A percentile compares a stretch with the other conserved stretches of the same genome.
These are phyloP conservation scores for Heliocybe sulcata DNA, from an alignment of 1,284 basidiomycete genomes.

Conservation along the genomic window DNA sequence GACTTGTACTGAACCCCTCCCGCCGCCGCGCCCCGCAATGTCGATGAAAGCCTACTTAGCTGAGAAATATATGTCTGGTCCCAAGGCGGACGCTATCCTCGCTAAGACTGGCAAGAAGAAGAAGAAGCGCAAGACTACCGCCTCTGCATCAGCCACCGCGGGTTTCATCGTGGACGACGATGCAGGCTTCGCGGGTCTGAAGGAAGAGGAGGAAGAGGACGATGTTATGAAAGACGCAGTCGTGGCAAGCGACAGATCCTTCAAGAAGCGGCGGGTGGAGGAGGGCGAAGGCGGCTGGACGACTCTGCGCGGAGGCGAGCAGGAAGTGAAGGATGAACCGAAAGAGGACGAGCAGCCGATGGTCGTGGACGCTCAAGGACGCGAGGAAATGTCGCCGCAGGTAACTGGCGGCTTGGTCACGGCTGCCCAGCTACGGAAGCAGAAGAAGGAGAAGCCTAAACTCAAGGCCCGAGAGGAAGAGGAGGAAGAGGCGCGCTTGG, in stretches of 20 bases:
- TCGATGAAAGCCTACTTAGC: slow-evolving; percentile 70
- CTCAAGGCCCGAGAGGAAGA: slow-evolving; percentile 28
- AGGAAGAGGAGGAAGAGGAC: slow-evolving; percentile 39
- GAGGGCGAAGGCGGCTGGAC: slow-evolving; percentile 48
- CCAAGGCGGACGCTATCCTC: slow-evolving; percentile 94
- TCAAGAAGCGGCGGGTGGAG: slow-evolving; percentile 60
- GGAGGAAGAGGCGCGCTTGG: slow-evolving; percentile 51
- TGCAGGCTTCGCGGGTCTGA: slow-evolving; percentile 46
- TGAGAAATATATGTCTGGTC: slow-evolving; percentile 92
- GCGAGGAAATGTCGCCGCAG: slow-evolving; percentile 21
- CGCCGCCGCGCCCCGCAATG: slow-evolving; percentile 3
- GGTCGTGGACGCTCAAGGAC: slow-evolving; percentile 42
- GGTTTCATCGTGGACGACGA: slow-evolving; percentile 62
- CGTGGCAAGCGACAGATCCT: slow-evolving; percentile 59
- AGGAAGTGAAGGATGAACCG: slow-evolving; percentile 41
- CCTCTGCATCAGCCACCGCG: slow-evolving; percentile 19
- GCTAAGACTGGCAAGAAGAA: slow-evolving; percentile 52
- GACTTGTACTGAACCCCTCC: no score
- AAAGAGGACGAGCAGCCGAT: slow-evolving; percentile 64
- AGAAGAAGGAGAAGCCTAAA: slow-evolving; percentile 20
- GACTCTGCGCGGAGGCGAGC: slow-evolving; percentile 33
- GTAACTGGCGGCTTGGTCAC: slow-evolving; percentile 76
- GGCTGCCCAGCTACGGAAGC: slow-evolving; percentile 54
- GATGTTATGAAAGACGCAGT: slow-evolving; percentile 54
- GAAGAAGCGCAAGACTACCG: slow-evolving; percentile 70